Conservation (phyloP, 2,329 filamentous ascomycete species). For the Aspergillus sp. region DNA sequence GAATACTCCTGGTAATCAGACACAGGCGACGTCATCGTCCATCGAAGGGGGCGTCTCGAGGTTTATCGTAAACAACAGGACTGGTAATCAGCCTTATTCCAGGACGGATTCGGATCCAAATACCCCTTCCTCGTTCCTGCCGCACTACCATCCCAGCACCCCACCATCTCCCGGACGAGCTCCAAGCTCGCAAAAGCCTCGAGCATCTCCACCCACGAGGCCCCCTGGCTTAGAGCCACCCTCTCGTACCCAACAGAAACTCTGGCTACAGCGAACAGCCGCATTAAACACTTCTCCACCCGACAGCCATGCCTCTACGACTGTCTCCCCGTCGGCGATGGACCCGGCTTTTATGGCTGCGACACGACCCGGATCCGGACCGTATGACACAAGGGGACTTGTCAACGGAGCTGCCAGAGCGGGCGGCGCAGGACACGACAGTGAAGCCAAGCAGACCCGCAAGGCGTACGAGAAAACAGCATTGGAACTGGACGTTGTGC, state of each 20-base stretch:
- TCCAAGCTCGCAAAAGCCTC: conserved; percentile 19
- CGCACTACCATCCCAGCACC: conserved; percentile 40
- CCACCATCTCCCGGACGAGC: conserved; percentile 34
- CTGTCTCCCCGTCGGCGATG: conserved; percentile 26
- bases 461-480: conserved; percentile 39
- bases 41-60: conserved; percentile 41
- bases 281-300: conserved; percentile 38
- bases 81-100: conserved; percentile 21
- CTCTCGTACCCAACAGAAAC: conserved; percentile 42
- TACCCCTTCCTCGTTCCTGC: conserved; percentile 40
- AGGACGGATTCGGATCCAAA: conserved; percentile 38
- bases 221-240: conserved; percentile 31
- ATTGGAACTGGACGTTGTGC: conserved; percentile 37
- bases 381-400: conserved; percentile 23
- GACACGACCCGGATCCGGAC: conserved; percentile 19
- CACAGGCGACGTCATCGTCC: conserved; percentile 39
- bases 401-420: conserved; percentile 22
- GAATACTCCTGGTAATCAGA: conserved; percentile 21
- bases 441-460: conserved; percentile 32
- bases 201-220: conserved; percentile 25
- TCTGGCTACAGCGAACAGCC: conserved; percentile 41
- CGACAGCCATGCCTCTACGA: conserved; percentile 27
- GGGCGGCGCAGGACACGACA: conserved; percentile 23
- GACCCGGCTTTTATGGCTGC: conserved; percentile 28
- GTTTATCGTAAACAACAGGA: conserved; percentile 33